Evolutionary conservation across 441 rosid species (phyloP).

Genomic region (Gossypium schwendimanii): DNA sequence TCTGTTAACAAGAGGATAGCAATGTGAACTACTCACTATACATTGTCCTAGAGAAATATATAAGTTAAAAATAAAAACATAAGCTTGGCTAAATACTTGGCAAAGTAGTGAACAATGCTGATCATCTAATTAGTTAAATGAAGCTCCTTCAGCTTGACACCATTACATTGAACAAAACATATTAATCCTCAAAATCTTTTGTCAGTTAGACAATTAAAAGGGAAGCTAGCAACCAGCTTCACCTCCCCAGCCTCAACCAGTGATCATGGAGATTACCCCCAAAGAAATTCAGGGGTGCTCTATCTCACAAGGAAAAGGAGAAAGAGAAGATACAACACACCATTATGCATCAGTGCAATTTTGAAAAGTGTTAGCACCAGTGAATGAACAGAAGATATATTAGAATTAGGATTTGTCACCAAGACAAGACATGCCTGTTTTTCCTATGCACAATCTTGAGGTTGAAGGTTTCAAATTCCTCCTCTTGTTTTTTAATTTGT

Average conservation of each 20-base stretch:
- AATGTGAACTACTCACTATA: background rate
- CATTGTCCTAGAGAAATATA: background rate
- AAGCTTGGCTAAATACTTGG: background rate
- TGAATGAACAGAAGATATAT: conserved; percentile 11
- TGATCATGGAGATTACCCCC: background rate
- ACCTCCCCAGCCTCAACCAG: conserved; percentile 5
- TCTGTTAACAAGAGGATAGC: background rate
- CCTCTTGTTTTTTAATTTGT: conserved; percentile 93
- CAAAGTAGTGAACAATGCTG: background rate
- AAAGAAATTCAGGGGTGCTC: background rate
- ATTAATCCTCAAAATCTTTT: background rate
- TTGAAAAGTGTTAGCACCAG: conserved; percentile 1
- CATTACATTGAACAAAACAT: conserved; percentile 1
- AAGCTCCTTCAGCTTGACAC: background rate
- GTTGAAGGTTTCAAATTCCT: conserved; percentile 93
- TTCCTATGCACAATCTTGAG: conserved; percentile 93
- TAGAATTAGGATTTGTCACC: conserved; percentile 3
- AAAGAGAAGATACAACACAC: background rate
- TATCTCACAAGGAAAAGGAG: background rate
- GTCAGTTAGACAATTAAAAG: background rate
- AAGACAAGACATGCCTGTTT: conserved; percentile 61
- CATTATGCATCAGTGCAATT: background rate
- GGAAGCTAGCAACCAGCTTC: background rate
- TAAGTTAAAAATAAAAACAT: background rate
- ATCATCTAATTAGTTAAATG: background rate